phyloP scores from a whole-genome alignment of 1,139 yeast species.

The Pichia sp. region DNA sequence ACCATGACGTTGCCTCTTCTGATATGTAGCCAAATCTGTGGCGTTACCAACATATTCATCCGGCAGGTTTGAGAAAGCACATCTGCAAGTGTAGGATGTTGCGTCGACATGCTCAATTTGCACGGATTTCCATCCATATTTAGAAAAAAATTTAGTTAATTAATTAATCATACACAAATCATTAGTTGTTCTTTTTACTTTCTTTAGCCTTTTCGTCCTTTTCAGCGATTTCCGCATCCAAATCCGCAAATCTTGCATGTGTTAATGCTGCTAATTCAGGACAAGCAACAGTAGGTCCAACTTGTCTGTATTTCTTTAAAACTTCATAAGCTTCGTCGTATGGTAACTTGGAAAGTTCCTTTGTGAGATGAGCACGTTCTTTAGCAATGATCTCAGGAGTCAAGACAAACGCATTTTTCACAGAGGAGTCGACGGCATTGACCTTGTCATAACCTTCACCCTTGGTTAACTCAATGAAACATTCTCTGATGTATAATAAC shows the following conservation, averaged over 20 bases:
- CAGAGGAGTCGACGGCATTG: slow-evolving; percentile 32
- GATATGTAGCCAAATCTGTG: too few relatives aligned
- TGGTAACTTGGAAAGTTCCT: slow-evolving; percentile 34
- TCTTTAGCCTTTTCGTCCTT: background rate
- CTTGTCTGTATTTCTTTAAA: slow-evolving; percentile 58
- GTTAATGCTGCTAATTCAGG: slow-evolving; percentile 43
- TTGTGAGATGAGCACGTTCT: slow-evolving; percentile 38
- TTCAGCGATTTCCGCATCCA: slow-evolving; percentile 24
- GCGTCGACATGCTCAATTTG: too few relatives aligned
- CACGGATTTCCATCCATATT: too few relatives aligned
- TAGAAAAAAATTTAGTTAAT: too few relatives aligned
- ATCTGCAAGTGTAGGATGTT: too few relatives aligned
- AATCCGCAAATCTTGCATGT: slow-evolving; percentile 38
- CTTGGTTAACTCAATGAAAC: slow-evolving; percentile 57
- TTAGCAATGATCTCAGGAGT: slow-evolving; percentile 45
- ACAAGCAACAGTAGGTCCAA: slow-evolving; percentile 54
- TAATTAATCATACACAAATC: too few relatives aligned
- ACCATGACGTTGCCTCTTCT: too few relatives aligned
- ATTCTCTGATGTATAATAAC: slow-evolving; percentile 51
- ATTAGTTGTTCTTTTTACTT: slow-evolving; percentile 14
- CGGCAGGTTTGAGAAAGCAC: too few relatives aligned
- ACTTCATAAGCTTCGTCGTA: slow-evolving; percentile 45
- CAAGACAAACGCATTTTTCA: slow-evolving; percentile 35
- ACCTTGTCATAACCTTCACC: slow-evolving; percentile 75
- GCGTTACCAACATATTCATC: too few relatives aligned